Evolutionary conservation across 176 grass and related monocot species (phyloP).

Genomic region (Avena eriantha): DNA sequence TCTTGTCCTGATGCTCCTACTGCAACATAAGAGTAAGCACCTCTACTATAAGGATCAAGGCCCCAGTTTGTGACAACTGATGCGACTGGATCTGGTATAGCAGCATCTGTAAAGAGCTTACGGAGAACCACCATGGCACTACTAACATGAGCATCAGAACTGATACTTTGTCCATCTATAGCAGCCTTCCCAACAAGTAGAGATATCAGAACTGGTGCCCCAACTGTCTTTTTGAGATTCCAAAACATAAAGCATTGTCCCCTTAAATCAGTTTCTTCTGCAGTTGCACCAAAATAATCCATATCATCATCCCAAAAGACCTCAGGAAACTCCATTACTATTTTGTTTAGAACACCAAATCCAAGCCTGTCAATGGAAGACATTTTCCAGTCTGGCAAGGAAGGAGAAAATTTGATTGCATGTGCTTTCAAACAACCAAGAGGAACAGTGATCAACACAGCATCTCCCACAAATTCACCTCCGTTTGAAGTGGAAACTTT

Average conservation of each 20-base stretch:
- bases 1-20: constrained; percentile 88
- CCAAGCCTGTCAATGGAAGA: constrained; percentile 85
- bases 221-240: constrained; percentile 95
- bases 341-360: constrained; percentile 95
- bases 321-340: constrained; percentile 88
- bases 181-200: constrained; percentile 96
- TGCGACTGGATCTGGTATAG: constrained; percentile 89
- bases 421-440: constrained; percentile 96
- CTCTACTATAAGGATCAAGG: constrained; percentile 90
- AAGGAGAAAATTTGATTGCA: constrained; percentile 85
- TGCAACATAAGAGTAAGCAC: constrained; percentile 97
- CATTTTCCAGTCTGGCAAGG: constrained; percentile 93
- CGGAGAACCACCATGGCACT: constrained; percentile 86
- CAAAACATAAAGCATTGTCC: constrained; percentile 99
- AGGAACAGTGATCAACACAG: constrained; percentile 91
- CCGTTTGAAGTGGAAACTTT: constrained; percentile 85
- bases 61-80: constrained; percentile 99
- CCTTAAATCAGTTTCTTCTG: constrained; percentile 87
- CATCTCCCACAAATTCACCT: constrained; percentile 76
- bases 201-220: constrained; percentile 84
- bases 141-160: constrained; percentile 75
- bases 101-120: constrained; percentile 77
- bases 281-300: constrained; percentile 97
- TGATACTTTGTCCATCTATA: constrained; percentile 75
- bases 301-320: constrained; percentile 98